Percentiles rank a stretch among this genome's conserved stretches.
These are phyloP conservation scores for Cinchona pubescens DNA, from an alignment of 257 asterid genomes.

Conservation along the genomic window DNA sequence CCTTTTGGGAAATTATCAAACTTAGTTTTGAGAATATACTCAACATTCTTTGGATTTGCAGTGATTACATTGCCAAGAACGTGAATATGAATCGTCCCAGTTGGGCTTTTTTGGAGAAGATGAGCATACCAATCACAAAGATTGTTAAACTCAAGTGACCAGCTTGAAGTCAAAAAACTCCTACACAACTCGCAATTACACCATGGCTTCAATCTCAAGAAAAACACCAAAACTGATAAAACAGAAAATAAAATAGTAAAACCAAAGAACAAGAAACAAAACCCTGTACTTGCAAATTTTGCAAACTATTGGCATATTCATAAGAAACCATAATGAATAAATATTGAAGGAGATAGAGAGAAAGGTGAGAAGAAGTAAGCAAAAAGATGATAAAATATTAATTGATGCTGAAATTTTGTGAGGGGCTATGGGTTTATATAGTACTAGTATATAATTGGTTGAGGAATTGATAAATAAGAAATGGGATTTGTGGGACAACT, in stretches of 20 bases:
- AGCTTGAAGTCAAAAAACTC: constrained; percentile 43
- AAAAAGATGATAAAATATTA: not conserved
- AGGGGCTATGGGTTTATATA: not conserved
- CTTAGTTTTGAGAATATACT: constrained; percentile 59
- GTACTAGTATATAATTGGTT: not conserved
- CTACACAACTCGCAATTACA: constrained; percentile 66
- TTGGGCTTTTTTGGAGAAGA: constrained; percentile 49
- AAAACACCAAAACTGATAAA: constrained; percentile 19
- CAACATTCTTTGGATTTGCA: constrained; percentile 56
- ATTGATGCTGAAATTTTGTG: not conserved
- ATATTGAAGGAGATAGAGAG: not conserved
- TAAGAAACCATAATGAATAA: not conserved
- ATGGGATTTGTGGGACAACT: not conserved
- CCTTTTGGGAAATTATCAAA: constrained; percentile 79
- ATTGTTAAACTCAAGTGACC: constrained; percentile 54
- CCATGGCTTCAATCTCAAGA: constrained; percentile 40
- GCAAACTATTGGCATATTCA: not conserved
- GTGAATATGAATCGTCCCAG: constrained; percentile 69
- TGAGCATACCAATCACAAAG: constrained; percentile 82
- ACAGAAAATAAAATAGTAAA: constrained; percentile 16
- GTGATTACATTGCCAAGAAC: constrained; percentile 64
- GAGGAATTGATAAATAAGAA: no score
- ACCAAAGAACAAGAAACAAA: constrained; percentile 27
- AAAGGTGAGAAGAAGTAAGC: not conserved
- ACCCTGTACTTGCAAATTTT: constrained; percentile 22